Evolutionary conservation across 371 early-diverging fungal species (phyloP), one percentile per base, ranked within the genome.

Genomic region (Hamiltosporidium magnivora): DNA sequence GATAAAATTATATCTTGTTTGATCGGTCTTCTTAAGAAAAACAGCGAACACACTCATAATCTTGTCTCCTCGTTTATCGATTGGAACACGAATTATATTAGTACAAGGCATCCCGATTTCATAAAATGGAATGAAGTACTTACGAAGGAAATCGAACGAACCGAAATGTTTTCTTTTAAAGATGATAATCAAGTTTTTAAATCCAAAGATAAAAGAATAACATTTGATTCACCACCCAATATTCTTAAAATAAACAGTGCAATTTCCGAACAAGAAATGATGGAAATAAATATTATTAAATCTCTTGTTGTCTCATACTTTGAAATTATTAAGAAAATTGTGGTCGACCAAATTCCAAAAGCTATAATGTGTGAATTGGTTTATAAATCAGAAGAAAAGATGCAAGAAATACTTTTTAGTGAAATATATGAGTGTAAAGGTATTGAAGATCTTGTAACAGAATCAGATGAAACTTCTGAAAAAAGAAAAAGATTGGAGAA

Each of bases 61-160:
- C 49, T 87, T 71, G 87, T 92, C 1, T 85, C 87, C 69, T 86
- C 87, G 66, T 77, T 91, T 80, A 86, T 92, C 61, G 81, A 85
- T 58, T 88, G 90, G 69, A 87, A 92, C 78, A 84, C 87, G 58
- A 85, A 89, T 1, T 98, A 96, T 79, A 88, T 98, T 80, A 95
- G 94, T 84, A 95, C 97, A 0, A 94, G 86, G 12, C 95, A 96
- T 76, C 95, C 95, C 3, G 95, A 96, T 78, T 96, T 96, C 76
- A 83, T 87, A 58, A 87, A 54, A 36, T 69, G 88, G 58, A 88
- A 85, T 0, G 85, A 85, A 0, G 87, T 86, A 3, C 87, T 88
- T 37, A 61, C 56, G 3, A 64, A 67, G 59, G 72, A 67, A 14
- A 41, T 37, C 38, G 68, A 70, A 54, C 25, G 25, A 25, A 25